Evolutionary conservation across 1,139 yeast species (phyloP).

Genomic region (Trichomonascaceae sp.): DNA sequence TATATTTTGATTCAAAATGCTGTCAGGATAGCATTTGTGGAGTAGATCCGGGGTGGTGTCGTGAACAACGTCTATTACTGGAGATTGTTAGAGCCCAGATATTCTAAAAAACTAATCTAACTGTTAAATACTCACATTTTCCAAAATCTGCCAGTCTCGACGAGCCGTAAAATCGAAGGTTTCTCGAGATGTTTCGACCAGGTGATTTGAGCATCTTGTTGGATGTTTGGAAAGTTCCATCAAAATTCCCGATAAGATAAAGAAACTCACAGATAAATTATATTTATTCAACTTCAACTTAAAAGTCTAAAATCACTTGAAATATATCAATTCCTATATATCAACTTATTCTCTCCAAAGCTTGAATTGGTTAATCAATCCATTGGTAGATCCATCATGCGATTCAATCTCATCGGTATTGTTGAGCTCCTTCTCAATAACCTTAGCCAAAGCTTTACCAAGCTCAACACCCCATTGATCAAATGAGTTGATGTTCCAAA

Average conservation of each 20-base stretch:
- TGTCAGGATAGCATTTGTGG: conserved; percentile 44
- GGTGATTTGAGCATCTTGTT: background rate
- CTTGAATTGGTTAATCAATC: conserved; percentile 91
- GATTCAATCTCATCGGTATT: conserved; percentile 48
- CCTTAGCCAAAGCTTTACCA: conserved; percentile 97
- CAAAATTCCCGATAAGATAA: background rate
- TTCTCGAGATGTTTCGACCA: background rate
- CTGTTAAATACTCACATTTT: conserved; percentile 9
- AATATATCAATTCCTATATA: background rate
- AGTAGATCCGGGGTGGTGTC: conserved; percentile 53
- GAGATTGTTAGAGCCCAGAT: background rate
- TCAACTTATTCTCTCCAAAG: conserved; percentile 45
- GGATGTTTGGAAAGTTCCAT: background rate
- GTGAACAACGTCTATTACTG: conserved; percentile 46
- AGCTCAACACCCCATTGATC: conserved; percentile 99
- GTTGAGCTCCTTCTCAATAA: conserved; percentile 80
- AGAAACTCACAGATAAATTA: background rate
- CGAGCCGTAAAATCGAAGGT: background rate
- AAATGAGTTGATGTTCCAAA: conserved; percentile 98
- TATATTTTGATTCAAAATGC: conserved; percentile 45
- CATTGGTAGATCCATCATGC: conserved; percentile 89
- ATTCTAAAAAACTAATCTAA: background rate
- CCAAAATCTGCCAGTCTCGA: conserved; percentile 52
- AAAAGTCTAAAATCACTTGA: no score
- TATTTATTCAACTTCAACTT: background rate